Evolutionary conservation across 768 basidiomycete genomes (phyloP).

Genomic region (Lentinula detonsa): DNA sequence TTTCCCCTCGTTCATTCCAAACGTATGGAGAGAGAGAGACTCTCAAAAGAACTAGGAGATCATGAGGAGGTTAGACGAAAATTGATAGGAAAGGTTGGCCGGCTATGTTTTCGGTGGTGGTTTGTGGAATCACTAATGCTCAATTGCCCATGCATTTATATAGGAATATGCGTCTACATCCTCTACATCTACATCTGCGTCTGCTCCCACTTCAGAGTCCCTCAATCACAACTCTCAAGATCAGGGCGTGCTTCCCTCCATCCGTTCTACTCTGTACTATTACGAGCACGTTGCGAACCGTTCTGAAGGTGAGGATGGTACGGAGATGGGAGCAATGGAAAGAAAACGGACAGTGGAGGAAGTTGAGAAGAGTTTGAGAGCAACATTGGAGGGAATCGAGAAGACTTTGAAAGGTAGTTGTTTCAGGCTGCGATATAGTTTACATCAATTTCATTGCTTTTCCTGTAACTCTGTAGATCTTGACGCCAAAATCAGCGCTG

Average conservation of each 20-base stretch:
- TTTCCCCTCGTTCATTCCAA: not conserved
- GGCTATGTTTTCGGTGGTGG: not conserved
- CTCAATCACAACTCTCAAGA: not conserved
- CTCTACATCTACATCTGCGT: not conserved
- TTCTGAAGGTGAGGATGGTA: not conserved
- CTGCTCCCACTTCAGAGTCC: not conserved
- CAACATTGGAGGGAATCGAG: not conserved
- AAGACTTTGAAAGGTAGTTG: not conserved
- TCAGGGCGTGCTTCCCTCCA: not conserved
- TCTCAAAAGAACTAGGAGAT: not conserved
- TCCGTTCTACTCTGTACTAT: constrained; percentile 1
- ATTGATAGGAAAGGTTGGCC: not conserved
- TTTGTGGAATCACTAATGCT: not conserved
- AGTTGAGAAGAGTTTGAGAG: not conserved
- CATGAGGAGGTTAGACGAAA: not conserved
- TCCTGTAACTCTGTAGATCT: not conserved
- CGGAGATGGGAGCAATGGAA: not conserved
- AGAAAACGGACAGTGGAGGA: not conserved
- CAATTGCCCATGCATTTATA: not conserved
- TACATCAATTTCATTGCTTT: not conserved
- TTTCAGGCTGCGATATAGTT: not conserved
- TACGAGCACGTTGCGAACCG: not conserved
- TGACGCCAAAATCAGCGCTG: not conserved
- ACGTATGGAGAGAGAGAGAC: not conserved
- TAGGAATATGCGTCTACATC: not conserved